Percentiles rank a stretch among this genome's conserved stretches.
These are phyloP conservation scores for Podospora sp. DNA, from an alignment of 495 filamentous ascomycete genomes.

Conservation along the genomic window DNA sequence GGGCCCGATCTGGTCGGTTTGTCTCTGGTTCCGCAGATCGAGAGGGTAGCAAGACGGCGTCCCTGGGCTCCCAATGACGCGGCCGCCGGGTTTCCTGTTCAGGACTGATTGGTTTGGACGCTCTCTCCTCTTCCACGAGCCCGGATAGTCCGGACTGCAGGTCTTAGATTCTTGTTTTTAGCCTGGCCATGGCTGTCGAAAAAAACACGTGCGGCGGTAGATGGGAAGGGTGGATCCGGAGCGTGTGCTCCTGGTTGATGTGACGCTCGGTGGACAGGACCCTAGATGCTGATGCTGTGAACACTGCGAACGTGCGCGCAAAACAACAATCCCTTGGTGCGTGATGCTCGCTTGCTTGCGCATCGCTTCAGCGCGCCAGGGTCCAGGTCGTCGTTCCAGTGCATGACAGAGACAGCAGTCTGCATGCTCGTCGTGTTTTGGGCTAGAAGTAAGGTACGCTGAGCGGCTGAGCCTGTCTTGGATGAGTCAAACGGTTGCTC, in stretches of 20 bases:
- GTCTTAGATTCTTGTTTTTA: background rate
- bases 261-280: constrained; percentile 3
- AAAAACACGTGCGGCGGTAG: constrained; percentile 1
- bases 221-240: background rate
- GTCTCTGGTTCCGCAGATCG: constrained; percentile 6
- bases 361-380: background rate
- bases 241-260: background rate
- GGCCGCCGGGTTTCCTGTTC: background rate
- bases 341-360: background rate
- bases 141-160: background rate
- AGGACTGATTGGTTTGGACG: background rate
- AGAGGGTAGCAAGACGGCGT: background rate
- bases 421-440: background rate
- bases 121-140: background rate
- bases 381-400: background rate
- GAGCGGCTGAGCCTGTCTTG: background rate
- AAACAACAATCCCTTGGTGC: background rate
- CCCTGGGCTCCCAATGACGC: background rate
- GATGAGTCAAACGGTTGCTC: background rate
- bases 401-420: background rate
- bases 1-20: background rate
- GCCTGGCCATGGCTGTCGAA: background rate
- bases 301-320: background rate
- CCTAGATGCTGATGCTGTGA: constrained; percentile 8
- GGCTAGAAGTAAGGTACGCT: background rate